phyloP scores from a whole-genome alignment of 371 early-diverging fungal genomes.

The Batkoa obscura region DNA sequence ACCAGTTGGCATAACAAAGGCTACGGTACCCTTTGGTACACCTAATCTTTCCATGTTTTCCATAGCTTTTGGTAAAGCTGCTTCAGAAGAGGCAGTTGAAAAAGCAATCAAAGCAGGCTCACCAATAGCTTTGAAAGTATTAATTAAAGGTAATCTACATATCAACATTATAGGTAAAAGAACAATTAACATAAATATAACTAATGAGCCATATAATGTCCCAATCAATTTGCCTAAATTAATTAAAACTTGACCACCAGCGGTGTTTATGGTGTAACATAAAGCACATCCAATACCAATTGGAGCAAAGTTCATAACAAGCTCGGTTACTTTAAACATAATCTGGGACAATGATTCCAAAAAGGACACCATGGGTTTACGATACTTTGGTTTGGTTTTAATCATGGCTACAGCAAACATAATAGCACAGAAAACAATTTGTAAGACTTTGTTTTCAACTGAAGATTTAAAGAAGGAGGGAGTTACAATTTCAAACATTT shows the following conservation, averaged over 20 bases:
- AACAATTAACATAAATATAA: slow-evolving; percentile 33
- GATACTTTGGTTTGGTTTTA: slow-evolving; percentile 19
- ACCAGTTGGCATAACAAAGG: slow-evolving; percentile 59
- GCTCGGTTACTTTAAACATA: slow-evolving; percentile 47
- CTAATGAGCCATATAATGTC: slow-evolving; percentile 34
- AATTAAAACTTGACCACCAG: slow-evolving; percentile 37
- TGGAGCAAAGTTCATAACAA: slow-evolving; percentile 57
- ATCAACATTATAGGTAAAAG: slow-evolving; percentile 43
- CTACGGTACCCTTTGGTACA: slow-evolving; percentile 43
- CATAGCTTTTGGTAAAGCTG: slow-evolving; percentile 56
- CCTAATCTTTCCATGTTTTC: slow-evolving; percentile 52
- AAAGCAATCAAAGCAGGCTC: slow-evolving; percentile 63
- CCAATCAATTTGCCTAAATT: slow-evolving; percentile 51
- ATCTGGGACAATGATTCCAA: slow-evolving; percentile 32
- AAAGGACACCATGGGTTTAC: slow-evolving; percentile 29
- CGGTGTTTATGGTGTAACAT: slow-evolving; percentile 42
- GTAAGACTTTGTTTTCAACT: slow-evolving; percentile 31
- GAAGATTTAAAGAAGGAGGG: slow-evolving; percentile 27
- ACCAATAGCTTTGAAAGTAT: slow-evolving; percentile 28
- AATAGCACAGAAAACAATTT: slow-evolving; percentile 43
- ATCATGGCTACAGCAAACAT: slow-evolving; percentile 49
- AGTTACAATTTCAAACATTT: slow-evolving; percentile 33
- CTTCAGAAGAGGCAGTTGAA: slow-evolving; percentile 67
- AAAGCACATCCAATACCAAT: slow-evolving; percentile 48
- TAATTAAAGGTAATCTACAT: slow-evolving; percentile 27